Percentiles rank a stretch among this genome's conserved stretches.
phyloP scores from a whole-genome alignment of 2,329 filamentous ascomycete species.

The Diaporthe vaccinii region DNA sequence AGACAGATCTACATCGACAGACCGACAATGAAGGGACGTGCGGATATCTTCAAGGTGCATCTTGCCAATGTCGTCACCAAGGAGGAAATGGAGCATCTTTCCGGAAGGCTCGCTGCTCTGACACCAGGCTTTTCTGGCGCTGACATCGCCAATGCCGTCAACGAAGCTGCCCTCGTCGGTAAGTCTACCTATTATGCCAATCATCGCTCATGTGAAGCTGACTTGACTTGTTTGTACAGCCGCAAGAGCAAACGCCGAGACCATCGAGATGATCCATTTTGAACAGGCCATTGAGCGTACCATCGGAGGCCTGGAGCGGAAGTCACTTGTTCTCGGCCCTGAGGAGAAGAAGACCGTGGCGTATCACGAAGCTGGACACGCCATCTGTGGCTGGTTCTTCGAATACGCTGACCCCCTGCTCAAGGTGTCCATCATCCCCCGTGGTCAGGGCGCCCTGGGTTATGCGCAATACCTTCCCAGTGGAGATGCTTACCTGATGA shows the following conservation, averaged over 20 bases:
- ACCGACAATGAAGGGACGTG: conserved; percentile 95
- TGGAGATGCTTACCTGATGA: conserved; percentile 95
- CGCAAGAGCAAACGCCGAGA: conserved; percentile 83
- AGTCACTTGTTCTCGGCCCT: conserved; percentile 92
- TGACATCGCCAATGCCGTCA: conserved; percentile 98
- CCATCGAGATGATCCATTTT: conserved; percentile 90
- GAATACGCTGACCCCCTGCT: conserved; percentile 95
- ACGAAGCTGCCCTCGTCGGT: conserved; percentile 97
- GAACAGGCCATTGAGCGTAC: conserved; percentile 98
- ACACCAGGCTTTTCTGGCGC: conserved; percentile 98
- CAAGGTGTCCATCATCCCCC: conserved; percentile 98
- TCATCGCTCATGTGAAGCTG: neutral
- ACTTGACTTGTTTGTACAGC: conserved; percentile 63
- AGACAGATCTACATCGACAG: conserved; percentile 95
- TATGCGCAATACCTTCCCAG: conserved; percentile 98
- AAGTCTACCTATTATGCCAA: conserved; percentile 53
- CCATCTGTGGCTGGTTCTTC: conserved; percentile 99
- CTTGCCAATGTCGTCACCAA: conserved; percentile 93
- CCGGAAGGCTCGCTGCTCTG: conserved; percentile 89
- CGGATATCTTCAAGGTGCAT: conserved; percentile 96
- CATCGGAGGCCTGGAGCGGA: conserved; percentile 96
- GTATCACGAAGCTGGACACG: conserved; percentile 87
- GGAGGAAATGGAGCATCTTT: conserved; percentile 89
- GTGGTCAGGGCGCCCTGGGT: conserved; percentile 91
- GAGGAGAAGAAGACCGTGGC: conserved; percentile 82